A percentile compares a stretch with the other conserved stretches of the same genome.
Evolutionary conservation across 2,329 filamentous ascomycete genomes (phyloP).

Genomic region (Diaporthe citrichinensis): DNA sequence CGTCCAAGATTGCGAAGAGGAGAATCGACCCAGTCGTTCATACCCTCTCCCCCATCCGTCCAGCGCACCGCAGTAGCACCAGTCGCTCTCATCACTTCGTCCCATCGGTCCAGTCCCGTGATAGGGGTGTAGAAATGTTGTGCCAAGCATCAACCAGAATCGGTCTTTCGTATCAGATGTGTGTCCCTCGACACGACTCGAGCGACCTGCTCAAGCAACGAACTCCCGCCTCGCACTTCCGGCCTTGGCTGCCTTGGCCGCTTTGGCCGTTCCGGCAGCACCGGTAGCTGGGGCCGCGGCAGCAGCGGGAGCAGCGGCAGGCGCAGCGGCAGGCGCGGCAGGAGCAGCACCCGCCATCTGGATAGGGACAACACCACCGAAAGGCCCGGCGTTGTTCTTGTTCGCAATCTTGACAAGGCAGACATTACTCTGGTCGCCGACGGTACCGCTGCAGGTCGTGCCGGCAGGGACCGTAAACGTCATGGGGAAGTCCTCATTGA

Average conservation of each 20-base stretch:
- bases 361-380: slow-evolving; percentile 57
- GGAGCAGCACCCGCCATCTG: slow-evolving; percentile 51
- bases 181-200: neutral
- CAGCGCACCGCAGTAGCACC: neutral
- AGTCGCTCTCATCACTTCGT: neutral
- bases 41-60: slow-evolving; percentile 32
- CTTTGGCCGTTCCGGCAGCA: neutral
- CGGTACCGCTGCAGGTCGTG: slow-evolving; percentile 55
- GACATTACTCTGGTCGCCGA: slow-evolving; percentile 52
- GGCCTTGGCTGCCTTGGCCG: neutral
- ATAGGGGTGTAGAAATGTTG: neutral
- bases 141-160: neutral
- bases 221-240: neutral
- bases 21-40: slow-evolving; percentile 41
- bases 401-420: slow-evolving; percentile 62
- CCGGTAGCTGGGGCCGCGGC: neutral
- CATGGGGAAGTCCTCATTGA: slow-evolving; percentile 48
- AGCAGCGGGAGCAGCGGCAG: neutral
- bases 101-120: neutral
- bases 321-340: slow-evolving; percentile 29
- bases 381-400: slow-evolving; percentile 56
- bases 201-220: neutral
- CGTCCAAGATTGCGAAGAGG: neutral
- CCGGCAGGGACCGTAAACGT: slow-evolving; percentile 47
- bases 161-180: neutral